Conservation (phyloP, 441 rosid species). For the Gossypium davidsonii region DNA sequence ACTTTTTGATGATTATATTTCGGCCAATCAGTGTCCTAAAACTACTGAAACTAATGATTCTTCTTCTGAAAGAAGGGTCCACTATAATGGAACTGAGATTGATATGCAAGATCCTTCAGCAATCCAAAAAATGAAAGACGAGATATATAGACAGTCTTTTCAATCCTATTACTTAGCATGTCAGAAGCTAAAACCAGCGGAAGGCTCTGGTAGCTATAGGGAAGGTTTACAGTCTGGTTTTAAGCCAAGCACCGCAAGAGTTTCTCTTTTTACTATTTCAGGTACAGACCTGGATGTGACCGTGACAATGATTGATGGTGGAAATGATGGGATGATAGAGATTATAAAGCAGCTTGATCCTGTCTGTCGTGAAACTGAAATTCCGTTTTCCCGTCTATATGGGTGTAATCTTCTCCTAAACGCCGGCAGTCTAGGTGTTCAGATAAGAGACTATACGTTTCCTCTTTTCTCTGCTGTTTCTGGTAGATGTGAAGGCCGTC, state of each 20-base stretch:
- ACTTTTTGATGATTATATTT: slow-evolving; percentile 64
- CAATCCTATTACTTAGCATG: slow-evolving; percentile 86
- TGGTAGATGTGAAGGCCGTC: slow-evolving; percentile 88
- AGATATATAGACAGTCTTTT: slow-evolving; percentile 65
- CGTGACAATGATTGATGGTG: slow-evolving; percentile 78
- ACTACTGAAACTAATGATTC: slow-evolving; percentile 51
- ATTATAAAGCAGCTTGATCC: slow-evolving; percentile 87
- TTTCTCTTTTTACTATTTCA: slow-evolving; percentile 71
- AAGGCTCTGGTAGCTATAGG: slow-evolving; percentile 80
- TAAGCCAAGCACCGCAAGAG: slow-evolving; percentile 64
- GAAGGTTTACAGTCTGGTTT: slow-evolving; percentile 94
- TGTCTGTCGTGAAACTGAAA: slow-evolving; percentile 51
- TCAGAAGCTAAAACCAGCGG: slow-evolving; percentile 60
- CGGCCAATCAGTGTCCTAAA: slow-evolving; percentile 38
- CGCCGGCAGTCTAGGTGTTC: slow-evolving; percentile 56
- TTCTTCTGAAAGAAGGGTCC: slow-evolving; percentile 43
- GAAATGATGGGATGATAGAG: slow-evolving; percentile 89
- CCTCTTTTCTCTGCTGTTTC: slow-evolving; percentile 80
- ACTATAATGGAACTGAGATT: slow-evolving; percentile 57
- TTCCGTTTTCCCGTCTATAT: slow-evolving; percentile 90
- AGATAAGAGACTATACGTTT: slow-evolving; percentile 71
- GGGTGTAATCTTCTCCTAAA: slow-evolving; percentile 71
- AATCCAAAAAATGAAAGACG: slow-evolving; percentile 58
- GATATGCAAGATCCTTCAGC: slow-evolving; percentile 58
- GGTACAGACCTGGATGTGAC: slow-evolving; percentile 83